phyloP scores from a whole-genome alignment of 2,329 filamentous ascomycete species.

The Alternaria arbusti region DNA sequence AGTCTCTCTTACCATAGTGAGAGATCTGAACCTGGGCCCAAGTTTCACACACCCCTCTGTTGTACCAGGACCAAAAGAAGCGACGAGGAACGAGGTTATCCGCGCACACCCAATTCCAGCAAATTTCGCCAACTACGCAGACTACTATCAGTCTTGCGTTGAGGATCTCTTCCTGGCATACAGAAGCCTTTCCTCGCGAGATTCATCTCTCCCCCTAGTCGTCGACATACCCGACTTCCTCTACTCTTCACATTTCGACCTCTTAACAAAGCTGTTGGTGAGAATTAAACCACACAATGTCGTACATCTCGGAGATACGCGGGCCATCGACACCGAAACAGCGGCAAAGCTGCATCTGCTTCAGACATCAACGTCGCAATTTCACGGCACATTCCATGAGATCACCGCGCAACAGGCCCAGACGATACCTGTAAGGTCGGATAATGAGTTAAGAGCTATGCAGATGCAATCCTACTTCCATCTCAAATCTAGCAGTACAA shows the following conservation, averaged over 20 bases:
- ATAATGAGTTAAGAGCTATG: constrained; percentile 73
- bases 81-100: constrained; percentile 52
- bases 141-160: constrained; percentile 70
- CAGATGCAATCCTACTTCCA: constrained; percentile 85
- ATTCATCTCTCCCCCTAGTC: constrained; percentile 63
- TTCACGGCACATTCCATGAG: constrained; percentile 53
- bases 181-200: constrained; percentile 51
- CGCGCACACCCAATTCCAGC: constrained; percentile 71
- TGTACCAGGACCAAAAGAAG: constrained; percentile 19
- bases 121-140: constrained; percentile 69
- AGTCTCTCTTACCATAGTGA: constrained; percentile 69
- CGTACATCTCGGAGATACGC: constrained; percentile 64
- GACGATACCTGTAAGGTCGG: constrained; percentile 58
- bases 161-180: constrained; percentile 68
- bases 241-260: constrained; percentile 70
- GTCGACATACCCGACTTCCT: constrained; percentile 80
- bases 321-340: constrained; percentile 60
- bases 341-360: constrained; percentile 63
- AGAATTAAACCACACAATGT: constrained; percentile 65
- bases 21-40: constrained; percentile 67
- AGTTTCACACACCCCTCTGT: constrained; percentile 67
- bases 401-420: constrained; percentile 62
- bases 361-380: constrained; percentile 46
- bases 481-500: constrained; percentile 23
- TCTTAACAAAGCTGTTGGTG: constrained; percentile 65